Conservation (phyloP, 2,329 filamentous ascomycete species). For the Diaporthe nobilis region DNA sequence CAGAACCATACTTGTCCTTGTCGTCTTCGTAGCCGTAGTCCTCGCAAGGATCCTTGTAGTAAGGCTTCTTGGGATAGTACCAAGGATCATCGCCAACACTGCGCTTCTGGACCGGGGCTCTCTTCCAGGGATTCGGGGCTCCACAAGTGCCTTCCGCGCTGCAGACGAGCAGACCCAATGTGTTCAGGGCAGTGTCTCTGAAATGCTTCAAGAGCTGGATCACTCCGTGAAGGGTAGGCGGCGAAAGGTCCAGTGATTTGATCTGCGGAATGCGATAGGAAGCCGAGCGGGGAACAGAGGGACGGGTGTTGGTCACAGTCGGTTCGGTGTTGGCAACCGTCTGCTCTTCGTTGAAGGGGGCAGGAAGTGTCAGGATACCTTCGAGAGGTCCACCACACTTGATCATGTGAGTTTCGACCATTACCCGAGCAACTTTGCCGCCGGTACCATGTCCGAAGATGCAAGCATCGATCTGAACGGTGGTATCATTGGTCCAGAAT, state of each 20-base stretch:
- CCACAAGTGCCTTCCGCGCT: neutral
- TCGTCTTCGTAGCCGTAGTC: neutral
- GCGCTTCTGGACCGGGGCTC: constrained; percentile 20
- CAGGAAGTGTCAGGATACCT: constrained; percentile 12
- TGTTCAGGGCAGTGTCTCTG: neutral
- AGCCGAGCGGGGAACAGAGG: neutral
- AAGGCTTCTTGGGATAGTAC: constrained; percentile 1
- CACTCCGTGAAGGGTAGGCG: fast-evolving
- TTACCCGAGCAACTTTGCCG: constrained; percentile 11
- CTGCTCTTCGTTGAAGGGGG: neutral
- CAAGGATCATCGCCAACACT: neutral
- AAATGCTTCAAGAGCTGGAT: neutral
- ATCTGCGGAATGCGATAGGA: too few relatives aligned
- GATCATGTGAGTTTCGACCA: neutral
- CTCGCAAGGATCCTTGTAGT: constrained; percentile 3
- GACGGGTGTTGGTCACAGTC: neutral
- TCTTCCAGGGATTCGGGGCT: neutral
- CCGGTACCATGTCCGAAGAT: constrained; percentile 38
- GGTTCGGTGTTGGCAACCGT: neutral
- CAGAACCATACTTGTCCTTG: neutral
- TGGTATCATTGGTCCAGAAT: neutral
- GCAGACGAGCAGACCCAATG: neutral
- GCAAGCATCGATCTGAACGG: neutral
- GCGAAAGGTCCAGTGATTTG: neutral
- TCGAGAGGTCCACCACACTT: constrained; percentile 26